A percentile compares a stretch with the other conserved stretches of the same genome.
These are phyloP conservation scores for Blastobotrys elegans DNA, from an alignment of 1,139 yeast genomes.

Conservation along the genomic window DNA sequence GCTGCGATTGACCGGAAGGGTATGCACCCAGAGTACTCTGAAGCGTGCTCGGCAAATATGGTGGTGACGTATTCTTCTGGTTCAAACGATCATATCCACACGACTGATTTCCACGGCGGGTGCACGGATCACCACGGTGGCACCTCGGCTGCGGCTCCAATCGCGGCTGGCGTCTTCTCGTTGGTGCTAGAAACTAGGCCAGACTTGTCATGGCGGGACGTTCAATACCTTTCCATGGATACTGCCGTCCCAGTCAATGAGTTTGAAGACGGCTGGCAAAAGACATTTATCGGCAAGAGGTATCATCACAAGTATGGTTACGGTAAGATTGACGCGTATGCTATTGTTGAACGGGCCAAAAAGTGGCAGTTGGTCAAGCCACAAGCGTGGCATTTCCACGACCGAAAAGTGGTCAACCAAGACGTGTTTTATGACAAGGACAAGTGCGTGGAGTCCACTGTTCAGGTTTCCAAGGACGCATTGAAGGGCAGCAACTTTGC, in stretches of 20 bases:
- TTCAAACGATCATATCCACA: constrained; percentile 81
- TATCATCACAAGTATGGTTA: constrained; percentile 89
- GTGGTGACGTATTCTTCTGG: constrained; percentile 96
- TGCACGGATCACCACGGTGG: constrained; percentile 87
- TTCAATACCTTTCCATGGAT: constrained; percentile 76
- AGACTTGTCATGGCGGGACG: constrained; percentile 89
- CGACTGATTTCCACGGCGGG: constrained; percentile 70
- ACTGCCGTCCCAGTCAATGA: constrained; percentile 65
- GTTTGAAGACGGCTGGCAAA: constrained; percentile 66
- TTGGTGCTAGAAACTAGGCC: constrained; percentile 80
- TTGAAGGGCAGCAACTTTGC: constrained; percentile 57
- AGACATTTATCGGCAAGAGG: constrained; percentile 48
- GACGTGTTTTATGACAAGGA: constrained; percentile 25
- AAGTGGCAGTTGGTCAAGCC: constrained; percentile 85
- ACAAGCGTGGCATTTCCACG: constrained; percentile 74
- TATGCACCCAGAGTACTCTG: constrained; percentile 81
- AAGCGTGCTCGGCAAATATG: constrained; percentile 91
- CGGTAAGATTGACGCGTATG: constrained; percentile 84
- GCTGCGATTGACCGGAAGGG: constrained; percentile 90
- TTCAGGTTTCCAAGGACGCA: constrained; percentile 48
- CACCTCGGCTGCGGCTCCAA: constrained; percentile 98
- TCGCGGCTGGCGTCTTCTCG: constrained; percentile 92
- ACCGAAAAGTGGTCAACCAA: constrained; percentile 35
- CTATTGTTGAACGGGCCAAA: constrained; percentile 67
- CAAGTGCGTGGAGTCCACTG: constrained; percentile 37